These are phyloP conservation scores for Saccharomyces hybrid DNA, from an alignment of 1,139 yeast genomes.

Conservation along the genomic window DNA sequence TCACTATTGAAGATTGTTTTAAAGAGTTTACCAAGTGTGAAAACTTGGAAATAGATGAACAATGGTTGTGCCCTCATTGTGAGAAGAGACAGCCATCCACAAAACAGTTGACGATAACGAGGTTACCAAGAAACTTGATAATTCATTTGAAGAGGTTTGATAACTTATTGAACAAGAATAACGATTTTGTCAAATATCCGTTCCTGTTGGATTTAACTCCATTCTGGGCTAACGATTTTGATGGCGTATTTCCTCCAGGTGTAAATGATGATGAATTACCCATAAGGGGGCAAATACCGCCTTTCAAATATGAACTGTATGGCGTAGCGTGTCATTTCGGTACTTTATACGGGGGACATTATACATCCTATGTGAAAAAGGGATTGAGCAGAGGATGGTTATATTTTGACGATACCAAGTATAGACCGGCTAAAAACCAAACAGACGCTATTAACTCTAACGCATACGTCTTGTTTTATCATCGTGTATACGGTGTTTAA, in stretches of 20 bases:
- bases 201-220: slow-evolving; percentile 58
- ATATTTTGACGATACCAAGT: slow-evolving; percentile 30
- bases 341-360: slow-evolving; percentile 78
- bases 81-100: slow-evolving; percentile 58
- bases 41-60: slow-evolving; percentile 67
- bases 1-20: slow-evolving; percentile 50
- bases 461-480: slow-evolving; percentile 73
- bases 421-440: slow-evolving; percentile 23
- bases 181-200: slow-evolving; percentile 35
- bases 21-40: slow-evolving; percentile 63
- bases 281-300: slow-evolving; percentile 66
- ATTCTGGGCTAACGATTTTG: slow-evolving; percentile 61
- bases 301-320: slow-evolving; percentile 68
- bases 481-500: slow-evolving; percentile 20
- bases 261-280: slow-evolving; percentile 41
- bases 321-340: slow-evolving; percentile 92
- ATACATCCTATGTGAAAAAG: slow-evolving; percentile 75
- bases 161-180: slow-evolving; percentile 32
- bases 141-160: slow-evolving; percentile 77
- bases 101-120: slow-evolving; percentile 59
- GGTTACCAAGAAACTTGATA: slow-evolving; percentile 65
- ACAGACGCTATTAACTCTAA: slow-evolving; percentile 36
- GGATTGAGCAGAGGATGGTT: slow-evolving; percentile 39
- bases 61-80: slow-evolving; percentile 87
- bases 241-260: slow-evolving; percentile 35